Percentiles rank a stretch among this genome's conserved stretches.
phyloP scores from a whole-genome alignment of 148 eudicot genomes.

The Vaccinium macrocarpon region DNA sequence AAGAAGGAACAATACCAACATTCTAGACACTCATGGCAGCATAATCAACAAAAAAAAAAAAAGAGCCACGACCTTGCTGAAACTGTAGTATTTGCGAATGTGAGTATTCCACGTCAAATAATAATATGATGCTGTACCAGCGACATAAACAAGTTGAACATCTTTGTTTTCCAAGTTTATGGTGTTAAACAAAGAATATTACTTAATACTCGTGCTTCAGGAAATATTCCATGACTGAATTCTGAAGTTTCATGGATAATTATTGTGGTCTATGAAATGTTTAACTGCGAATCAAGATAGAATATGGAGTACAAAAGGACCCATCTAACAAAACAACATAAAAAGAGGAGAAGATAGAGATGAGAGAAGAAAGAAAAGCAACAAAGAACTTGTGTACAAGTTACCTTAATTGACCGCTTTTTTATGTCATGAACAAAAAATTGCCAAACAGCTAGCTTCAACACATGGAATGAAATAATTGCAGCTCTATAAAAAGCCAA shows the following conservation, averaged over 20 bases:
- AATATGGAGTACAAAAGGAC: neutral
- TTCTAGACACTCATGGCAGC: neutral
- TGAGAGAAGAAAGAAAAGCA: neutral
- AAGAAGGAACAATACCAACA: neutral
- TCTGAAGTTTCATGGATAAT: neutral
- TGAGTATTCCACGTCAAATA: neutral
- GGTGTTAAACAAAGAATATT: neutral
- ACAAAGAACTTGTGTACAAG: neutral
- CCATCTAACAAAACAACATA: neutral
- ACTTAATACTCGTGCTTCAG: neutral
- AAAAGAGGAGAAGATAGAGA: neutral
- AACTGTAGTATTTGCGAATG: neutral
- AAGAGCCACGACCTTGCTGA: neutral
- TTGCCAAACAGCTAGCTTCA: slow-evolving; percentile 80
- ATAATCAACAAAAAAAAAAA: neutral
- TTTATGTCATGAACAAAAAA: slow-evolving; percentile 68
- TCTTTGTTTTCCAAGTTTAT: neutral
- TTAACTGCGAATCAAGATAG: neutral
- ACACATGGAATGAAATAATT: slow-evolving; percentile 73
- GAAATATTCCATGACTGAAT: neutral
- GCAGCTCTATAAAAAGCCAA: slow-evolving; percentile 94
- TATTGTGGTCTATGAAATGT: neutral
- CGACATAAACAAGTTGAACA: slow-evolving; percentile 5
- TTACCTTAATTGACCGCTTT: slow-evolving; percentile 75
- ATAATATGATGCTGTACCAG: neutral